phyloP scores from a whole-genome alignment of 352 stramenopile species.

The Phytophthora uliginosa region DNA sequence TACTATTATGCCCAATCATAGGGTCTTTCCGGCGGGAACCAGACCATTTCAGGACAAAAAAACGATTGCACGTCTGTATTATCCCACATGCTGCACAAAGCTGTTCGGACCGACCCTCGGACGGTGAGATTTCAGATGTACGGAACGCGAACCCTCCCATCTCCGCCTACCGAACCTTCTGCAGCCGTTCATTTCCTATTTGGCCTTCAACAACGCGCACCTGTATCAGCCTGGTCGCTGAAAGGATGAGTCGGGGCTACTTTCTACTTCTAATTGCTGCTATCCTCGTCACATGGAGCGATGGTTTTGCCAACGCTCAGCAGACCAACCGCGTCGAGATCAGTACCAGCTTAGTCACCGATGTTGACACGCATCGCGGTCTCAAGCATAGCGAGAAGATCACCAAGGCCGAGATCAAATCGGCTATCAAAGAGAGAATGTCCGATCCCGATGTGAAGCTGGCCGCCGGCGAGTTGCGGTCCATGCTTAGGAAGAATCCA shows the following conservation, averaged over 20 bases:
- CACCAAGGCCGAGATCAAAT: conserved; percentile 1
- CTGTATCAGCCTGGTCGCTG: neutral
- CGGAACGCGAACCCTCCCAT: neutral
- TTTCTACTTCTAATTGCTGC: neutral
- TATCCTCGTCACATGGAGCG: neutral
- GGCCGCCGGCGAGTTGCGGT: neutral
- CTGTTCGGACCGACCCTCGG: neutral
- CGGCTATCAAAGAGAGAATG: neutral
- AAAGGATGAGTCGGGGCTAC: neutral
- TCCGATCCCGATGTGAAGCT: neutral
- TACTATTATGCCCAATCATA: neutral
- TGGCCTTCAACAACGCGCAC: neutral
- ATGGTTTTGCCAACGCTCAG: neutral
- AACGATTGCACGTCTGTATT: neutral
- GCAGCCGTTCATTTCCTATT: neutral
- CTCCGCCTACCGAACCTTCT: neutral
- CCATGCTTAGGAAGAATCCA: neutral
- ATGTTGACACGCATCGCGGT: neutral
- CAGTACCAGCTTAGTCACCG: neutral
- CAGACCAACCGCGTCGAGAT: neutral
- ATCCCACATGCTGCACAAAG: neutral
- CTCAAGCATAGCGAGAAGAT: neutral
- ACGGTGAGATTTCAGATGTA: conserved; percentile 2
- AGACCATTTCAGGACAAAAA: neutral
- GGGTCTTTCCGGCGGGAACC: neutral